phyloP scores from a whole-genome alignment of 192 early-diverging fungal genomes.

The Kickxella alabastrina region DNA sequence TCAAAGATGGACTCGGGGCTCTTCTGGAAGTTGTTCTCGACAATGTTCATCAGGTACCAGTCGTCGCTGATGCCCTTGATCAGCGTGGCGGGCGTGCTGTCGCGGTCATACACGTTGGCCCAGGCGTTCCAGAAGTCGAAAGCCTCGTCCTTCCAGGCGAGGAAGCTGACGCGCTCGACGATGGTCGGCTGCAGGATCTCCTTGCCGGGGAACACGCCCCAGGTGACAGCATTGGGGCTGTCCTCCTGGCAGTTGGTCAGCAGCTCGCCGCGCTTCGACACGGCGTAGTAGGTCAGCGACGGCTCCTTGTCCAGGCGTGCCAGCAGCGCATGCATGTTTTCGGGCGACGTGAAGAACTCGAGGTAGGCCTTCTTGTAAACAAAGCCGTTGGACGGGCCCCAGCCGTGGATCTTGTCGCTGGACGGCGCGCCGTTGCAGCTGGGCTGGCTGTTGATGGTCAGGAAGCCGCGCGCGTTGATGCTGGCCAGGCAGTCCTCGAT shows the following conservation, averaged over 20 bases:
- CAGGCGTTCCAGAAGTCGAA: constrained; percentile 91
- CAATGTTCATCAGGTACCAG: constrained; percentile 92
- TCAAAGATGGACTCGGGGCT: constrained; percentile 41
- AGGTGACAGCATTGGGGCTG: constrained; percentile 92
- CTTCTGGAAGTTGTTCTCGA: constrained; percentile 83
- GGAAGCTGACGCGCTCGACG: constrained; percentile 81
- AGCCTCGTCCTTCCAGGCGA: constrained; percentile 98
- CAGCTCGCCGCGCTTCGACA: constrained; percentile 87
- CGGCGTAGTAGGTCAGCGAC: constrained; percentile 81
- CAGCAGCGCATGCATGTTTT: constrained; percentile 61
- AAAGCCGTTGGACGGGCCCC: constrained; percentile 95
- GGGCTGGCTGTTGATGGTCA: constrained; percentile 96
- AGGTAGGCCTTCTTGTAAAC: constrained; percentile 97
- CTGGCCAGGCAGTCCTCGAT: constrained; percentile 66
- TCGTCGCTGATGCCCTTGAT: constrained; percentile 62
- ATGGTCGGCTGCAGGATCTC: constrained; percentile 96
- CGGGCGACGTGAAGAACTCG: constrained; percentile 89
- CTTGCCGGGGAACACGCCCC: constrained; percentile 97
- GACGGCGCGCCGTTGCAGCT: constrained; percentile 85
- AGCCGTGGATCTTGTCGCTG: constrained; percentile 75
- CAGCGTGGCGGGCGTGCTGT: constrained; percentile 56
- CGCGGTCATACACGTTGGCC: constrained; percentile 64
- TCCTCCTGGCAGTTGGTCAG: constrained; percentile 83
- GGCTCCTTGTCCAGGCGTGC: constrained; percentile 55
- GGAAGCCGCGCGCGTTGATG: constrained; percentile 80